phyloP scores from a whole-genome alignment of 306 rosid species.

The Vachellia collinsii region DNA sequence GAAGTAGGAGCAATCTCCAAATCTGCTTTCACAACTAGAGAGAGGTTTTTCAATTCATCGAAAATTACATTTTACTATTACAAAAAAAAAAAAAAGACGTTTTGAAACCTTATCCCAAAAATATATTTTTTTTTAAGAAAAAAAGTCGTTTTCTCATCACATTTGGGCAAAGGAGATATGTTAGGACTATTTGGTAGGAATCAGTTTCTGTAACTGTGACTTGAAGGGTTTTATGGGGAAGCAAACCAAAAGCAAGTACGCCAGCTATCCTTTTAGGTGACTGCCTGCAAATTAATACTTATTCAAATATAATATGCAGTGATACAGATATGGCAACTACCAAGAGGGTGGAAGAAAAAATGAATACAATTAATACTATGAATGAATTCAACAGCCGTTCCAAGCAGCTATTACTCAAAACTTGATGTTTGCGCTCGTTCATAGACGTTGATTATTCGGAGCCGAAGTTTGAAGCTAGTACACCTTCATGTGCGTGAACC shows the following conservation, averaged over 20 bases:
- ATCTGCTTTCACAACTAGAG: not conserved
- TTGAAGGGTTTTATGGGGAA: slow-evolving; percentile 47
- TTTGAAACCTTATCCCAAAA: not conserved
- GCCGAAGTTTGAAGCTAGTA: slow-evolving; percentile 25
- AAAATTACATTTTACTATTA: not conserved
- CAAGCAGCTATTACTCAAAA: slow-evolving; percentile 2
- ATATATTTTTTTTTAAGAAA: not conserved
- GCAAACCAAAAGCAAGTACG: not conserved
- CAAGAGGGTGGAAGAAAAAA: not conserved
- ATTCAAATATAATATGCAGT: not conserved
- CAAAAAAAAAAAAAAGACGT: not conserved
- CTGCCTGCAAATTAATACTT: not conserved
- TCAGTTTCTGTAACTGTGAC: too few species aligned
- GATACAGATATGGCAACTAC: not conserved
- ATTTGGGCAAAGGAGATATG: slow-evolving; percentile 43
- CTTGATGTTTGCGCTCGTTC: slow-evolving; percentile 25
- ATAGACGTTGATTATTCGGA: slow-evolving; percentile 21
- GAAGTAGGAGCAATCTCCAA: not conserved
- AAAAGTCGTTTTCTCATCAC: slow-evolving; percentile 1
- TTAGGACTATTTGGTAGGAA: slow-evolving; percentile 26
- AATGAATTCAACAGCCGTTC: slow-evolving; percentile 2
- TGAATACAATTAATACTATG: not conserved
- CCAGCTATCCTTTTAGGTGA: not conserved
- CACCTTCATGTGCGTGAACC: not conserved
- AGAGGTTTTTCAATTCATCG: not conserved